Base-by-base conservation (phyloP, 176 grass and related monocot genomes). In the Saccharum officinarum region DNA sequence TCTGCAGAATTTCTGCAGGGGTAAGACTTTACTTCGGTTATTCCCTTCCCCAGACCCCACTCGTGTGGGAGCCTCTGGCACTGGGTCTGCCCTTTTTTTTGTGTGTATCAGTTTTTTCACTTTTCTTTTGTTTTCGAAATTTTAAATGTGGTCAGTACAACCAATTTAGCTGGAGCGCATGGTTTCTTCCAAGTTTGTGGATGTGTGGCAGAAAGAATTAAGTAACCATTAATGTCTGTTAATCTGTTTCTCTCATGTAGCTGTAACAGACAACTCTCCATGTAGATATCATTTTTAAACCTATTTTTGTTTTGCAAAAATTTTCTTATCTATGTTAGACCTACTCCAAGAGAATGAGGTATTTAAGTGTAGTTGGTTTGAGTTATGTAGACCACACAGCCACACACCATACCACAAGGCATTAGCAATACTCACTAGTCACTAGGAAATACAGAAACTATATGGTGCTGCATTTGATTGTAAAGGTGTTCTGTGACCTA, bases 111-210 rank as follows among this genome's bases (percentile, higher is more conserved):
- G 1, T 54, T 45, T 16, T 52, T 40, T 26, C 10, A 18, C 42
- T 72, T 55, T 70, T 78, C 0, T 33, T 81, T 45, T 59, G 9
- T 57, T 42, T 17, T 6, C 5, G 10, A 37, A 37, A 26, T 75
- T 6, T 37, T 77, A 74, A 85, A 7, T 61, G n/a, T 38, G 55
- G 18, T 1, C 54, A 20, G 46, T 61, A 79, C 33, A 77, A 34
- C 68, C 39, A 75, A 38, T 61, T 68, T 84, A 89, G 40, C 31
- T 39, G 69, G 42, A 82, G 52, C 6, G 52, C 70, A 36, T 70
- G n/a, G 46, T 23, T 64, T 85, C 2, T 71, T 82, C 55, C 39
- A 39, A 50, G 28, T 20, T 22, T 82, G 64, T 23, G 38, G 42
- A 70, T 89, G 6, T 65, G 17, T 71, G 50, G 23, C 42, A 72